Evolutionary conservation across 2,329 filamentous ascomycete species (phyloP), one percentile per base, ranked within the genome.

Genomic region (Pseudocercospora crystallina): DNA sequence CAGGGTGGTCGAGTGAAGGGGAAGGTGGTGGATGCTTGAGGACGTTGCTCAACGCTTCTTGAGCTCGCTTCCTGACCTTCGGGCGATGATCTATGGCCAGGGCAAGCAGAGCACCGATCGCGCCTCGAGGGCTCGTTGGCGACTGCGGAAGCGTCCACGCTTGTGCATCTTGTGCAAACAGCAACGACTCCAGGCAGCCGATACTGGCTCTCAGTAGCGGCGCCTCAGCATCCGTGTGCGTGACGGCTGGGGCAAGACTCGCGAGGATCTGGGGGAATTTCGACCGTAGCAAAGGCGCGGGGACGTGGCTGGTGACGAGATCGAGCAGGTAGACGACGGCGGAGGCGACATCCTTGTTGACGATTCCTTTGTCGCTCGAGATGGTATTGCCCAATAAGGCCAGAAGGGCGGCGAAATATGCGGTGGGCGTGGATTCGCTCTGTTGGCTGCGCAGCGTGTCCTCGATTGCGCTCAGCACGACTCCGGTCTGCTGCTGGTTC

Each of bases 241-340:
- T 84, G 40, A 99, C 79, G 10, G 91, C 86, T 2, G 92, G 91
- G 14, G 89, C 90, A 60, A 99, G 82, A 54, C 87, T 85, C 30
- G 85, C 84, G 54, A 99, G 84, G 65, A 99, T 96, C 71, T 95
- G 89, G 26, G 89, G 87, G 75, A 99, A 99, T 71, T 97, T 96
- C 60, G 90, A 87, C 65, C 91, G 89, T 50, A 99, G 86, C 53
- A 99, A 84, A 53, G 91, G 83, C 55, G 89, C 82, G 47, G 94
- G 90, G 55, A 91, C 85, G 73, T 85, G 88, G 52, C 88, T 87
- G 12, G 90, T 94, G 62, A 96, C 83, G 60, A 95, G 78, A 72
- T 99, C 92, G 75, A 99, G 89, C 12, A 99, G 85, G 72, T 99
- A 99, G 62, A 99, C 87, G 59, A 95, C 87, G 2, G 92, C 89